Base-by-base conservation (phyloP, 495 filamentous ascomycete genomes). In the Aspergillus wentii region DNA sequence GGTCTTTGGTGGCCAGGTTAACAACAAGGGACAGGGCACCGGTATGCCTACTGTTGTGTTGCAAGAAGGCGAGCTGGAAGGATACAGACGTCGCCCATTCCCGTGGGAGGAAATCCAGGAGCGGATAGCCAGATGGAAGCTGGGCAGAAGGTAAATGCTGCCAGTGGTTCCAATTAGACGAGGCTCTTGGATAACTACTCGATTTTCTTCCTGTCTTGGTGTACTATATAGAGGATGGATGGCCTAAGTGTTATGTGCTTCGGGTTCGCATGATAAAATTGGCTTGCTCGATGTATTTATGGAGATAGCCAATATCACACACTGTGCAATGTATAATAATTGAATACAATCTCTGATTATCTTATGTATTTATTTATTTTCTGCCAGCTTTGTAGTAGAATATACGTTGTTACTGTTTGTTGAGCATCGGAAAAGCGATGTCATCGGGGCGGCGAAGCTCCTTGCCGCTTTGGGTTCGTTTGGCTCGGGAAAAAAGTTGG, bases 21-120 rank as follows among this genome's bases (percentile, higher is more conserved):
- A 75, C 40, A 98, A 95, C 58, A 48, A 59, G 1, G 92, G 92
- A 8, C 51, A 70, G 14, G 92, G 92, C 10, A 92, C 78, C 41
- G 92, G 92, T 19, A 82, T 86, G 30, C 89, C 91, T n/a, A 97
- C 92, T 0, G 87, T 97, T 28, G 89, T 97, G 33, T 49, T 97
- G 57, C 92, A 96, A 69, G 89, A 94, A 62, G 75, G 66, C 29
- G 59, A 69, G 39, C 25, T 69, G 26, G 65, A 71, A 35, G 67
- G 65, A 9, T 62, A 67, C 40, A 62, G 52, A 22, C 56, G 62
- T 35, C 68, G 60, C 10, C 23, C 71, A 13, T 78, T 94, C 60
- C 62, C 69, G n/a, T 96, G 90, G 90, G 80, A 77, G 20, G 85
- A 91, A 59, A 88, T 96, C 22, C 88, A 96, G 64, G 82, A 88